phyloP scores from a whole-genome alignment of 768 basidiomycete species.

The Leccinum longicurvipes region DNA sequence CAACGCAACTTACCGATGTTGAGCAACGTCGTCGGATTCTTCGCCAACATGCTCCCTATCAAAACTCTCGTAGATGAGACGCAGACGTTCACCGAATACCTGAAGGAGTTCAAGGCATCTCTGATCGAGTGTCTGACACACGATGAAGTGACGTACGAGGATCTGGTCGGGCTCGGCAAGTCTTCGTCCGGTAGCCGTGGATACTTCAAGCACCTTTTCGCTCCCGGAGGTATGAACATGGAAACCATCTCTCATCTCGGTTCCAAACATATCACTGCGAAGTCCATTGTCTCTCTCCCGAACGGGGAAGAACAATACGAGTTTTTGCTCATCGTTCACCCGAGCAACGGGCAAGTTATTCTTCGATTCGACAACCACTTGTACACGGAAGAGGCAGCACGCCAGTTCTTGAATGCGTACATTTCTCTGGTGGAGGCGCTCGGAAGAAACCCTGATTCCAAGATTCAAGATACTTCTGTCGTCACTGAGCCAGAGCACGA shows the following conservation, averaged over 20 bases:
- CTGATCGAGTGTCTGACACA: conserved; percentile 22
- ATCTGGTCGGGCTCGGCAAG: conserved; percentile 27
- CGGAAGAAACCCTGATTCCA: conserved; percentile 8
- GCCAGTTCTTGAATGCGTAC: conserved; percentile 30
- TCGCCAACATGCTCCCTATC: conserved; percentile 31
- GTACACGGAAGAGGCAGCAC: conserved; percentile 27
- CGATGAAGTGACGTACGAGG: conserved; percentile 31
- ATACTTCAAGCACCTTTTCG: conserved; percentile 33
- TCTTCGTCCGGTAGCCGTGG: conserved; percentile 23
- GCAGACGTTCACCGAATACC: conserved; percentile 23
- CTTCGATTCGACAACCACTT: conserved; percentile 31
- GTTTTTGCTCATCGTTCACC: conserved; percentile 24
- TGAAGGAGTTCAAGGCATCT: conserved; percentile 21
- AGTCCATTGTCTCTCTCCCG: conserved; percentile 22
- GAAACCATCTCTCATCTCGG: conserved; percentile 24
- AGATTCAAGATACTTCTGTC: conserved; percentile 18
- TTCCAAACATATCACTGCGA: conserved; percentile 11
- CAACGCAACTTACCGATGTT: conserved; percentile 30
- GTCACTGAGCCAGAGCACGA: conserved; percentile 14
- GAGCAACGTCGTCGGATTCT: conserved; percentile 27
- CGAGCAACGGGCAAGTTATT: conserved; percentile 21
- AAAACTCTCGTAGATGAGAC: conserved; percentile 26
- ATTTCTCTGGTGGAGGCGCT: conserved; percentile 27
- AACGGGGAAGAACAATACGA: conserved; percentile 28
- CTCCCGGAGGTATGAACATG: conserved; percentile 9